Evolutionary conservation across 1,284 basidiomycete genomes (phyloP), one percentile per base, ranked within the genome.

Genomic region (Boletus mariae): DNA sequence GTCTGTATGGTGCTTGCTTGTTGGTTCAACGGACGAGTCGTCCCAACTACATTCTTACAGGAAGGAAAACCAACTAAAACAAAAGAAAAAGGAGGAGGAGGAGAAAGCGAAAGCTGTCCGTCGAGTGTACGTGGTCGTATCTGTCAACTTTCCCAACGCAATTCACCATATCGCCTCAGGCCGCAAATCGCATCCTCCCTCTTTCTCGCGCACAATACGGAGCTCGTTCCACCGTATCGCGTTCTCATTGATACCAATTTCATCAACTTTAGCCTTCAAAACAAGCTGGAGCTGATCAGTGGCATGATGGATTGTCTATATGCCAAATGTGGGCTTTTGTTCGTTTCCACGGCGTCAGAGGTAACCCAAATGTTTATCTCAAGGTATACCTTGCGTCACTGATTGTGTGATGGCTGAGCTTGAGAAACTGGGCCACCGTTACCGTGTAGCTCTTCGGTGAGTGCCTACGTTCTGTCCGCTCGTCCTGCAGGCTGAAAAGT

Each of bases 261-360:
- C 67, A 98, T 99, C 80, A 99, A 99, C 70, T 96, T 99, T 71
- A 93, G 90, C 60, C 79, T 99, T 47, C 96, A 99, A 75, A 99
- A 99, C 75, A 98, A 98, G 72, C 79, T 99, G 61, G 97, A 99
- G 71, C 81, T 99, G 45, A 81, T 98, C 20, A 87, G 91, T 65
- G 94, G 93, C 13, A 98, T 99, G 97, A 98, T 99, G 95, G 97
- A 99, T 70, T 98, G 95, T 64, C 76, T 99, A 12, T 98, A 93
- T 73, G 97, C 97, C n/a, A 98, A 99, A 76, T 96, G 95, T 96
- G 64, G 59, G 90, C 75, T 20, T 8, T 44, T 44, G 13, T 52
- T 37, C n/a, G 11, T 52, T 34, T 8, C 35, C 20, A 26, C 31
- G 31, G 45, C 43, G 38, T 34, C 10, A 37, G 45, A 10, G 9